Conservation (phyloP, 768 basidiomycete species). For the Boletus pseudo-olivaceus region DNA sequence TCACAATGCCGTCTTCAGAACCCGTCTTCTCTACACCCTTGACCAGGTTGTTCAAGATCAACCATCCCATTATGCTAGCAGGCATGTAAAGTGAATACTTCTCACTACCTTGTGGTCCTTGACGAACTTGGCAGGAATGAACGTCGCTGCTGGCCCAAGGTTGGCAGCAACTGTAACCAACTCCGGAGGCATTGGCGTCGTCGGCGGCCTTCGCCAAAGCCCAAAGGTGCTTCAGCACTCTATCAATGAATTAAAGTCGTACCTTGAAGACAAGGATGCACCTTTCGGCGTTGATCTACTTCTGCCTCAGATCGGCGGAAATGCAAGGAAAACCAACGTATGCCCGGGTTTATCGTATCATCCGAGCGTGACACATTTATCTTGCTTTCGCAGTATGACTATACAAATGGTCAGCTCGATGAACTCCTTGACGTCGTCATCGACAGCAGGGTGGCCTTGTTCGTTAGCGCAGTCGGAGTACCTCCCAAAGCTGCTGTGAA, state of each 20-base stretch:
- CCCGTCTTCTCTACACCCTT: conserved; percentile 70
- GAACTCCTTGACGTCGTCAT: conserved; percentile 80
- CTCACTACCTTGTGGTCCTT: neutral
- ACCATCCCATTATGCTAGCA: conserved; percentile 83
- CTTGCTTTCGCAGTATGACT: conserved; percentile 48
- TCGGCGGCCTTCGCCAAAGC: conserved; percentile 75
- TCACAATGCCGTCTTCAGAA: conserved; percentile 60
- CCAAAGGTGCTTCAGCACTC: conserved; percentile 65
- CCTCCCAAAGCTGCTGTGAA: conserved; percentile 83
- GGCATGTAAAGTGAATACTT: conserved; percentile 33
- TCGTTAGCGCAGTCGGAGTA: conserved; percentile 82
- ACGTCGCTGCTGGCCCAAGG: conserved; percentile 80
- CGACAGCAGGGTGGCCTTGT: conserved; percentile 65
- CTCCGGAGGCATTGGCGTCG: conserved; percentile 83
- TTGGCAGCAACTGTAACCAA: conserved; percentile 92
- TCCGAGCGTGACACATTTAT: neutral
- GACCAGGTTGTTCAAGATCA: conserved; percentile 71
- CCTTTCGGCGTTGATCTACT: conserved; percentile 83
- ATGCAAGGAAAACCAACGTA: conserved; percentile 79
- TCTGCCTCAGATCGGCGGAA: conserved; percentile 78
- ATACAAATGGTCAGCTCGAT: conserved; percentile 73
- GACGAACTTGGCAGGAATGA: conserved; percentile 47
- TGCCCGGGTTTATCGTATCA: conserved; percentile 2
- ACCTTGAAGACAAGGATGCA: conserved; percentile 70
- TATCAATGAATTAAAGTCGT: conserved; percentile 70